A percentile compares a stretch with the other conserved stretches of the same genome.
phyloP scores from a whole-genome alignment of 2,329 filamentous ascomycete species.

The Colletotrichum shisoi region DNA sequence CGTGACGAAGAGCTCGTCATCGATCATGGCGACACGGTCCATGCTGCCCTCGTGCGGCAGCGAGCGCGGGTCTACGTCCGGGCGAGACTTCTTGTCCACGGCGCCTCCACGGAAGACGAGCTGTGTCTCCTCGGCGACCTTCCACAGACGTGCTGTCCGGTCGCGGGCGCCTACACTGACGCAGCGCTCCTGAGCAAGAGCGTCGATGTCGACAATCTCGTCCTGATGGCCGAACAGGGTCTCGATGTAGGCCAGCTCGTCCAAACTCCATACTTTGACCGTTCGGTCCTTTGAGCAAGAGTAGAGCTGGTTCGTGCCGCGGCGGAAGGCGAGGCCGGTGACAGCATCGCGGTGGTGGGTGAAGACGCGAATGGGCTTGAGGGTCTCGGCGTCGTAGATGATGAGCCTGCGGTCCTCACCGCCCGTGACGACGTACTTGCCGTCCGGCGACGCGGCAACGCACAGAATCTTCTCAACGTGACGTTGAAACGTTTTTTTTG shows the following conservation, averaged over 20 bases:
- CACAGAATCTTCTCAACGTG: constrained; percentile 83
- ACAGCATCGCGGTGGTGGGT: constrained; percentile 91
- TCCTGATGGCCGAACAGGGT: constrained; percentile 97
- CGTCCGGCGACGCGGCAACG: constrained; percentile 86
- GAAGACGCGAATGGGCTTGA: constrained; percentile 83
- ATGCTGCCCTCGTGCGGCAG: constrained; percentile 82
- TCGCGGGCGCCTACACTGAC: constrained; percentile 90
- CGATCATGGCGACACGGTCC: constrained; percentile 90
- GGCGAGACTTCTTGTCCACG: constrained; percentile 59
- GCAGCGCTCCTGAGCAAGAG: constrained; percentile 85
- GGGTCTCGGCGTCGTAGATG: constrained; percentile 82
- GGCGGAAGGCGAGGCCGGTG: constrained; percentile 82
- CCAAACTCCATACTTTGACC: constrained; percentile 92
- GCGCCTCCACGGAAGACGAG: constrained; percentile 87
- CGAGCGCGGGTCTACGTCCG: constrained; percentile 58
- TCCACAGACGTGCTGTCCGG: constrained; percentile 91
- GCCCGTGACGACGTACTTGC: constrained; percentile 89
- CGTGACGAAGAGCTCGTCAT: constrained; percentile 87
- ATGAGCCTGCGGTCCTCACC: constrained; percentile 85
- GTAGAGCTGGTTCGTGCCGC: constrained; percentile 90
- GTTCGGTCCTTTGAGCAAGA: constrained; percentile 90
- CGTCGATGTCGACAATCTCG: constrained; percentile 82
- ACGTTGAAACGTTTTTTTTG: constrained; percentile 73
- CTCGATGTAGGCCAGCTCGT: constrained; percentile 92
- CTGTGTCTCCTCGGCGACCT: constrained; percentile 93